phyloP scores from a whole-genome alignment of 768 basidiomycete species.

The Inosperma sp. region DNA sequence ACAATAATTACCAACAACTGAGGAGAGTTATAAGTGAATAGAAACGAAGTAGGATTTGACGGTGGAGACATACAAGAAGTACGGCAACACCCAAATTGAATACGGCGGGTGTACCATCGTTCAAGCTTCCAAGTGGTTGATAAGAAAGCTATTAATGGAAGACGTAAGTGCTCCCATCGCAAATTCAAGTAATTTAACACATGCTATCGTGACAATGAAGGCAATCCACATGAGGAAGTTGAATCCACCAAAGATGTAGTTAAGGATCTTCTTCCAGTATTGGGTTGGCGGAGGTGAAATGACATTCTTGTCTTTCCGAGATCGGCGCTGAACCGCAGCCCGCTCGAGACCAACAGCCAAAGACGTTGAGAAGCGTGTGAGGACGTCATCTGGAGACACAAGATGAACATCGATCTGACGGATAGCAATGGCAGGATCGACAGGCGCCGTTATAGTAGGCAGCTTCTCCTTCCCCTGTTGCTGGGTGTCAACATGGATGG shows the following conservation, averaged over 20 bases:
- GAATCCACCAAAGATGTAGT: conserved; percentile 56
- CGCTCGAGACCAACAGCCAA: conserved; percentile 44
- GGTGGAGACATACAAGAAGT: conserved; percentile 38
- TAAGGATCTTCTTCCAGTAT: conserved; percentile 44
- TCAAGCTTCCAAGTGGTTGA: conserved; percentile 43
- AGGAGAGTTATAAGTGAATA: conserved; percentile 12
- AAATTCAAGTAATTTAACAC: conserved; percentile 12
- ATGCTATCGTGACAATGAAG: conserved; percentile 43
- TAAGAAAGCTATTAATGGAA: conserved; percentile 42
- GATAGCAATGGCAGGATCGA: conserved; percentile 37
- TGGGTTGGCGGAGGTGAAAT: conserved; percentile 47
- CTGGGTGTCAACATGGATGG: not conserved
- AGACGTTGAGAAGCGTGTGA: conserved; percentile 40
- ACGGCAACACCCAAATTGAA: conserved; percentile 51
- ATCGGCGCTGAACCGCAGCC: conserved; percentile 38
- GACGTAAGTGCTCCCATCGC: not conserved
- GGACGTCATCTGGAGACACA: conserved; percentile 38
- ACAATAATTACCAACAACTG: conserved; percentile 40
- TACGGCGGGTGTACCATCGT: conserved; percentile 31
- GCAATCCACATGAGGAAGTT: conserved; percentile 54
- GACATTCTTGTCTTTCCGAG: conserved; percentile 41
- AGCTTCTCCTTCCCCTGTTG: conserved; percentile 2
- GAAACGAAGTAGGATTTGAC: conserved; percentile 16
- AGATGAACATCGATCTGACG: conserved; percentile 47
- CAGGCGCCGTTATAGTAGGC: not conserved